Evolutionary conservation across 495 filamentous ascomycete genomes (phyloP).

Genomic region (Margaritispora aquatica): DNA sequence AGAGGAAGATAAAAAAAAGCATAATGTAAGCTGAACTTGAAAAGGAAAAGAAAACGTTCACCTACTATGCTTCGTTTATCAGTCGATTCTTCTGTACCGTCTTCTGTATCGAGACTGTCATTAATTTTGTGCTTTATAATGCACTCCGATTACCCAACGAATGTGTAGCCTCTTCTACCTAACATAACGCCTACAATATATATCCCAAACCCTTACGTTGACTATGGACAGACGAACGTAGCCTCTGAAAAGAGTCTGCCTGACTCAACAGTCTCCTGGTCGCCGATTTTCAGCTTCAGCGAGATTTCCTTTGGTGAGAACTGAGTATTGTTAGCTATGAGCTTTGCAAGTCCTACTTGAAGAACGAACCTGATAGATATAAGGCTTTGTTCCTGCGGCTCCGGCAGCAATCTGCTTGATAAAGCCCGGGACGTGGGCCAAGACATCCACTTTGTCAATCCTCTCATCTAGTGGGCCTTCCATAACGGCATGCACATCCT

Average conservation of each 20-base stretch:
- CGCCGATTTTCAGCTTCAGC: conserved; percentile 78
- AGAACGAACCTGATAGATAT: conserved; percentile 82
- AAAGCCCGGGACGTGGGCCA: conserved; percentile 92
- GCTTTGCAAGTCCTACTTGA: not conserved
- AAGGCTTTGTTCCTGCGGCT: conserved; percentile 86
- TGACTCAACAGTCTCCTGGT: conserved; percentile 67
- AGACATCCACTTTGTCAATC: conserved; percentile 85
- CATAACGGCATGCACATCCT: conserved; percentile 59
- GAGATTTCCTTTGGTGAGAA: conserved; percentile 56
- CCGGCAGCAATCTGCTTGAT: conserved; percentile 86
- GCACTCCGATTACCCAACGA: conserved; percentile 22
- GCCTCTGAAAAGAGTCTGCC: conserved; percentile 78
- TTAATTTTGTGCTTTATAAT: conserved; percentile 8
- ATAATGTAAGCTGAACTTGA: too few species aligned
- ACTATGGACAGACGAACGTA: conserved; percentile 66
- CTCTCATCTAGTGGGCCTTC: conserved; percentile 63
- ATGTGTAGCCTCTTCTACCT: conserved; percentile 21
- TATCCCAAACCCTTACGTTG: conserved; percentile 10
- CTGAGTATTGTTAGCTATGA: conserved; percentile 37
- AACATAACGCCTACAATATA: conserved; percentile 5
- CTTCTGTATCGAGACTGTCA: conserved; percentile 23
- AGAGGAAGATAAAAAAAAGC: not conserved
- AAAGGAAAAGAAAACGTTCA: too few species aligned
- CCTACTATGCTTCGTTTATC: too few species aligned
- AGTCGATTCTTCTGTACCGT: too few species aligned